A percentile compares a stretch with the other conserved stretches of the same genome.
Conservation (phyloP, 2,329 filamentous ascomycete species). For the Podosphaera aphanis region DNA sequence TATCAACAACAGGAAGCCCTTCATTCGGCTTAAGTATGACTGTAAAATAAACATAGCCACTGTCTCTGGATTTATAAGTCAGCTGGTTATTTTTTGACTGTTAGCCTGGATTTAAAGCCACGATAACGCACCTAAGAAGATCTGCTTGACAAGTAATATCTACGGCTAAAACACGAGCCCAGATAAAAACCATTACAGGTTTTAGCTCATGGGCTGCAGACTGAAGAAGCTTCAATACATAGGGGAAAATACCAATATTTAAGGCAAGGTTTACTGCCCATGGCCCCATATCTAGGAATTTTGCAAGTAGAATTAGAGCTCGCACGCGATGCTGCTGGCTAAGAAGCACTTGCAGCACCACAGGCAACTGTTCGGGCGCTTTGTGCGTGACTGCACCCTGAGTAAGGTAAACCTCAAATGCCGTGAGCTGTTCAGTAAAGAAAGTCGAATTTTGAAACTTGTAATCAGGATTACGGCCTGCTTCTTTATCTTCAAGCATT, state of each 20-base stretch:
- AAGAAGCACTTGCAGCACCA: conserved; percentile 82
- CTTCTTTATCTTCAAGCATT: conserved; percentile 58
- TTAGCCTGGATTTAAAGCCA: no score
- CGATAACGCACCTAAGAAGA: conserved; percentile 39
- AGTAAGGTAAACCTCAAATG: conserved; percentile 84
- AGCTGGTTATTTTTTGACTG: background rate
- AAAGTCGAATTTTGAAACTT: conserved; percentile 89
- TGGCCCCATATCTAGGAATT: conserved; percentile 82
- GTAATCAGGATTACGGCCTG: conserved; percentile 39
- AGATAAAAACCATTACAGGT: conserved; percentile 98
- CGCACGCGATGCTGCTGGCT: conserved; percentile 86
- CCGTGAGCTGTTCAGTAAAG: conserved; percentile 89
- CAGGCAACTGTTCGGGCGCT: conserved; percentile 80
- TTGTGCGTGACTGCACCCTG: conserved; percentile 66
- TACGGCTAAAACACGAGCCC: conserved; percentile 85
- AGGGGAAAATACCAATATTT: conserved; percentile 95
- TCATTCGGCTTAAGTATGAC: conserved; percentile 71
- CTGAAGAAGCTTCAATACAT: conserved; percentile 89
- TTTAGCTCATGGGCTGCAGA: conserved; percentile 88
- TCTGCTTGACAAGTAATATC: conserved; percentile 86
- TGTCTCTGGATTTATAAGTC: conserved; percentile 32
- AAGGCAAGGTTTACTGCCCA: conserved; percentile 97
- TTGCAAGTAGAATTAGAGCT: conserved; percentile 73
- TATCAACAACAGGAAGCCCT: conserved; percentile 63
- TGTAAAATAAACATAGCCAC: conserved; percentile 91